phyloP scores from a whole-genome alignment of 495 filamentous ascomycete species.

The Halenospora varia region DNA sequence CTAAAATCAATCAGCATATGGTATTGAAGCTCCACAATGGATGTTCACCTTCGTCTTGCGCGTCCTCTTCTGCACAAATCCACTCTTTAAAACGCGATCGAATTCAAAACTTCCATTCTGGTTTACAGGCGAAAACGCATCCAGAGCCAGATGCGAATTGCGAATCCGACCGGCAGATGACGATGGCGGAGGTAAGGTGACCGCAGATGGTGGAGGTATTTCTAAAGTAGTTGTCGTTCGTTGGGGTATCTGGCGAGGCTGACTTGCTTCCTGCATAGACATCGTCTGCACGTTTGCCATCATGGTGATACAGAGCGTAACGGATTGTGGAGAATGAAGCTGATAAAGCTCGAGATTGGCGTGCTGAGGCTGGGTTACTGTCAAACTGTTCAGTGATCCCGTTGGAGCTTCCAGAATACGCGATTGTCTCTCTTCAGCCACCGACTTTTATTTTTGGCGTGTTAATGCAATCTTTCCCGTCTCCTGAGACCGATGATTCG shows the following conservation, averaged over 20 bases:
- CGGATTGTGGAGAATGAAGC: not conserved
- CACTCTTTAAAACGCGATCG: conserved; percentile 86
- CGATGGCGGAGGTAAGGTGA: conserved; percentile 14
- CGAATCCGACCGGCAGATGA: conserved; percentile 26
- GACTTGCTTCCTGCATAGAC: conserved; percentile 13
- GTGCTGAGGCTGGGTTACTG: not conserved
- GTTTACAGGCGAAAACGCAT: conserved; percentile 75
- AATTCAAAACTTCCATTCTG: conserved; percentile 95
- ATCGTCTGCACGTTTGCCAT: conserved; percentile 20
- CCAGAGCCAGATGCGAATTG: conserved; percentile 52
- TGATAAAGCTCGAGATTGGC: not conserved
- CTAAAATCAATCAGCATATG: conserved; percentile 42
- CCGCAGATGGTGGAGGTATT: conserved; percentile 15
- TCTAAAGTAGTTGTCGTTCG: conserved; percentile 16
- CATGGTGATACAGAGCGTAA: not conserved
- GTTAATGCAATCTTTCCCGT: not conserved
- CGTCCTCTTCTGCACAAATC: conserved; percentile 79
- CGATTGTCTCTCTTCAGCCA: not conserved
- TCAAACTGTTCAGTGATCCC: not conserved
- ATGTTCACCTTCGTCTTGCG: conserved; percentile 83
- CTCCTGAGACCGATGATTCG: not conserved
- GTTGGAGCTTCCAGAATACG: not conserved
- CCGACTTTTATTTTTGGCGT: not conserved
- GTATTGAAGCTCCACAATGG: conserved; percentile 8
- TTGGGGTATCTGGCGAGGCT: conserved; percentile 22